Evolutionary conservation across 2,329 filamentous ascomycete species (phyloP).

Genomic region (Beauveria australis): DNA sequence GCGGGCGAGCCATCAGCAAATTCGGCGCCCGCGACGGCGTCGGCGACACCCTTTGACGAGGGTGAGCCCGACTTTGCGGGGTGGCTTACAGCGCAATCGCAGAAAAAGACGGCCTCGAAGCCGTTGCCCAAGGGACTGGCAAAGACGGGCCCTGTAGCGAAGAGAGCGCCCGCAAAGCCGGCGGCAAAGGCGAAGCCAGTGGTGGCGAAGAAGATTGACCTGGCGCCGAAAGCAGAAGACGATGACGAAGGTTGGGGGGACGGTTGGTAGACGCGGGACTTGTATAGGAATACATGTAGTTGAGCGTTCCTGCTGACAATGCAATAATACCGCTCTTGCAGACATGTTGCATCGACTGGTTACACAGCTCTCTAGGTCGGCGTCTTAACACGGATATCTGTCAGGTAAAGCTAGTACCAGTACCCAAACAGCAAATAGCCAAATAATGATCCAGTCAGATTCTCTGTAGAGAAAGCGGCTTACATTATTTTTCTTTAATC

Average conservation of each 20-base stretch:
- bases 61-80: conserved; percentile 93
- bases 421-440: too few relatives aligned
- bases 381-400: too few relatives aligned
- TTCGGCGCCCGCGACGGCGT: conserved; percentile 17
- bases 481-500: too few relatives aligned
- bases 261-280: conserved; percentile 42
- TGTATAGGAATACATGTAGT: background rate
- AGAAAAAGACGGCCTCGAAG: conserved; percentile 59
- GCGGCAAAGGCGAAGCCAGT: conserved; percentile 36
- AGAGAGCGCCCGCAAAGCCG: conserved; percentile 32
- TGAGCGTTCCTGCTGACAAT: background rate
- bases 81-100: conserved; percentile 81
- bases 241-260: conserved; percentile 61
- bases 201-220: conserved; percentile 58
- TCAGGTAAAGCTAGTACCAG: too few relatives aligned
- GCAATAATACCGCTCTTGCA: too few relatives aligned
- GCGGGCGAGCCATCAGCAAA: conserved; percentile 26
- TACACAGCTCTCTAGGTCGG: too few relatives aligned
- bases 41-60: conserved; percentile 60
- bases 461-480: too few relatives aligned
- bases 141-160: conserved; percentile 43
- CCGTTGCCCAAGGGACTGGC: conserved; percentile 74
- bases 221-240: conserved; percentile 54
- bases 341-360: too few relatives aligned
- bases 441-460: too few relatives aligned